These are phyloP conservation scores for Neocucurbitaria cava DNA, from an alignment of 2,329 filamentous ascomycete genomes.

Conservation along the genomic window DNA sequence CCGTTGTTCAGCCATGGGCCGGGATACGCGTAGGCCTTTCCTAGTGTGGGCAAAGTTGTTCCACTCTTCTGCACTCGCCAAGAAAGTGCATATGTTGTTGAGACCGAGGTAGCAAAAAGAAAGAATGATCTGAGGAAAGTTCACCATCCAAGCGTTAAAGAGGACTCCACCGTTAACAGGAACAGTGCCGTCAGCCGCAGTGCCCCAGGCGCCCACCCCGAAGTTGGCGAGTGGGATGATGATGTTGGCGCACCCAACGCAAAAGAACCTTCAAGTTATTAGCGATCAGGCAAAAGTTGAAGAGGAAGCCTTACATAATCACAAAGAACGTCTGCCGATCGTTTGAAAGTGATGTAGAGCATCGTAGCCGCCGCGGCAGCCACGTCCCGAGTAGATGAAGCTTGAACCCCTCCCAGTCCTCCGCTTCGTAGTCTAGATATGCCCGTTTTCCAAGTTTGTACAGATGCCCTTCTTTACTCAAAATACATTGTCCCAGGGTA, in stretches of 20 bases:
- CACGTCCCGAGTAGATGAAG: not conserved
- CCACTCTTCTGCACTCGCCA: slow-evolving; percentile 58
- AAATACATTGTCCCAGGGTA: slow-evolving; percentile 7
- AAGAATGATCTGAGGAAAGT: slow-evolving; percentile 56
- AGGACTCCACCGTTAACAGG: slow-evolving; percentile 3
- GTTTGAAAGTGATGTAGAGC: not conserved
- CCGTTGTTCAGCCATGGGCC: slow-evolving; percentile 41
- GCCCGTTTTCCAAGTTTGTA: not conserved
- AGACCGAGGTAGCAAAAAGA: slow-evolving; percentile 56
- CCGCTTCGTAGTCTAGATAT: not conserved
- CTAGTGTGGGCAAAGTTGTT: slow-evolving; percentile 41
- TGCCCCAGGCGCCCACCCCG: slow-evolving; percentile 8
- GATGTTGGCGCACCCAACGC: not conserved
- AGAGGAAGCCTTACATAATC: not conserved
- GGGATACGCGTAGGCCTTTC: slow-evolving; percentile 49
- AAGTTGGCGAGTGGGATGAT: not conserved
- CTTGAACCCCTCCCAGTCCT: not conserved
- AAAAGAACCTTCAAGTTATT: not conserved
- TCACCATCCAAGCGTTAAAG: slow-evolving; percentile 50
- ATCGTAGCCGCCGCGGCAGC: slow-evolving; percentile 1
- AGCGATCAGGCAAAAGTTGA: not conserved
- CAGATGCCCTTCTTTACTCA: slow-evolving; percentile 1
- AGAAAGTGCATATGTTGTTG: slow-evolving; percentile 56
- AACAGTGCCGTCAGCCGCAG: slow-evolving; percentile 10
- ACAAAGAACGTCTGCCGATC: slow-evolving; percentile 4